Evolutionary conservation across 768 basidiomycete species (phyloP), one percentile per base, ranked within the genome.

Genomic region (Auriscalpium vulgare): DNA sequence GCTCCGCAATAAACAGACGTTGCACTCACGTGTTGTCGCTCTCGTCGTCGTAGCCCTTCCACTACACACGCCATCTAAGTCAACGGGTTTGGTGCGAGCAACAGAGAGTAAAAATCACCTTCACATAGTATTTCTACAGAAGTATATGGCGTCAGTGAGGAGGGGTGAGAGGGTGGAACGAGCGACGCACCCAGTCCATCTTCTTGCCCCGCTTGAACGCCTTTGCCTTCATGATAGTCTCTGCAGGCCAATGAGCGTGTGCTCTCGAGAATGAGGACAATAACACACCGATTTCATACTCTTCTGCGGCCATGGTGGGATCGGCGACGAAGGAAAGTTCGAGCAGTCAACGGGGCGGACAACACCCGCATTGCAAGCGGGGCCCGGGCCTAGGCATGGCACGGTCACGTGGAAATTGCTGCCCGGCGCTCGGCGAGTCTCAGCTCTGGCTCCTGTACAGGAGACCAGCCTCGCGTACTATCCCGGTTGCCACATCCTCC

Each of bases 211-310:
- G 51, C 56, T 61, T 62, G 51, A 61, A 57, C 8, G 54, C 59
- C n/a, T 57, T 62, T n/a, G 61, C 61, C 56, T 46, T 62, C 13
- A 60, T 5, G 19, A 62, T 34, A 3, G 53, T 46, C 49, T 62
- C 61, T 62, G 56, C 14, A 40, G 50, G 45, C 2, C 50, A 17
- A 8, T 16, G 7, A 17, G 17, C 0, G 16, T 34, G 17, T n/a
- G 37, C 16, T 10, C 29, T 4, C 5, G 10, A 7, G 2, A 36
- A 40, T 29, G 11, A 38, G 14, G 37, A 17, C 11, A 21, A 53
- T 10, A 8, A 57, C 61, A 6, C n/a, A 62, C 61, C 61, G 29
- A 62, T 59, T 62, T 62, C 61, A 56, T 62, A 62, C 47, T 62
- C 56, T 37, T 54, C 59, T 48, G 34, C 14, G 23, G 14, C 14